Evolutionary conservation across 352 stramenopile species (phyloP).

Genomic region (Phytopythium delawarense): DNA sequence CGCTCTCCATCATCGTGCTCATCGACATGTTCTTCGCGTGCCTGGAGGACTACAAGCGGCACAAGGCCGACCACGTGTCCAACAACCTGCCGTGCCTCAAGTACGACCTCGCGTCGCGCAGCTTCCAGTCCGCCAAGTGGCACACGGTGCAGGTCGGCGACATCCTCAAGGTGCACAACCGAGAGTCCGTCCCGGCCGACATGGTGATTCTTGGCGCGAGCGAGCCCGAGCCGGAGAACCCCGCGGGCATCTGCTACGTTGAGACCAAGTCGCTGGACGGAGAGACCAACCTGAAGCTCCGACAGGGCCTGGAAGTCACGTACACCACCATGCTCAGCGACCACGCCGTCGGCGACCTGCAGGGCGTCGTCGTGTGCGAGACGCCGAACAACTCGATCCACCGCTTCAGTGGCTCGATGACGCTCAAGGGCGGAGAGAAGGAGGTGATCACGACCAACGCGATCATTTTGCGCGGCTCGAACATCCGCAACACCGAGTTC

Average conservation of each 20-base stretch:
- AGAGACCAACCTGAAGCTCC: conserved; percentile 92
- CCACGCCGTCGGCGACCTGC: conserved; percentile 40
- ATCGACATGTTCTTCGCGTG: conserved; percentile 92
- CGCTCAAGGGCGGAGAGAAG: conserved; percentile 46
- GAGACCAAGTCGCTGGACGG: conserved; percentile 93
- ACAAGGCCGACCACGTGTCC: conserved; percentile 82
- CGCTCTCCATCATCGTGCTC: conserved; percentile 91
- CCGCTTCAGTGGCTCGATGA: conserved; percentile 87
- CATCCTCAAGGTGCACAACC: conserved; percentile 88
- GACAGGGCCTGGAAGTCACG: conserved; percentile 72
- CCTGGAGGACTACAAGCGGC: conserved; percentile 89
- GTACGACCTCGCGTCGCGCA: conserved; percentile 27
- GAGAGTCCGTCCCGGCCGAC: conserved; percentile 84
- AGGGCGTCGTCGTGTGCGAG: conserved; percentile 72
- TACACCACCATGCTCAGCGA: conserved; percentile 65
- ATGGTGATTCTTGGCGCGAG: conserved; percentile 81
- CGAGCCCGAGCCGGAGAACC: conserved; percentile 65
- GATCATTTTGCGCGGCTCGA: conserved; percentile 85
- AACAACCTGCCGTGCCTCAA: conserved; percentile 70
- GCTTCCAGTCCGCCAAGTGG: conserved; percentile 74
- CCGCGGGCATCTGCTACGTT: conserved; percentile 86
- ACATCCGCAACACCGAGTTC: conserved; percentile 89
- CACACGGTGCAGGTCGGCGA: conserved; percentile 82
- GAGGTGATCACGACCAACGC: conserved; percentile 77
- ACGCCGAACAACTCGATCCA: conserved; percentile 90